phyloP scores from a whole-genome alignment of 2,329 filamentous ascomycete genomes.

The Plectosphaerella sp. region DNA sequence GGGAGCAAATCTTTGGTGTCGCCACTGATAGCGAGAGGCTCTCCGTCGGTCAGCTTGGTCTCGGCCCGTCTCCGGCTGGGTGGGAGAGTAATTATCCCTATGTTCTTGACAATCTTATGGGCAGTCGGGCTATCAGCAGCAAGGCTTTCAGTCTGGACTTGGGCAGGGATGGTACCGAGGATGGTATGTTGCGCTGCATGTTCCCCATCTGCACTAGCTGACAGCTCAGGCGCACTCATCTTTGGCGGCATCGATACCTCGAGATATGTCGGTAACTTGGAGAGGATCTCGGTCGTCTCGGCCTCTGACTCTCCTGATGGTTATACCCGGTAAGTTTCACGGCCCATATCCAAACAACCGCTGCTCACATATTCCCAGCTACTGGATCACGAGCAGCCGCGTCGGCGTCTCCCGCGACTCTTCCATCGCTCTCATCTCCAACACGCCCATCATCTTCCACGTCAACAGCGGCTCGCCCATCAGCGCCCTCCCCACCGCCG shows the following conservation, averaged over 20 bases:
- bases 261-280: neutral
- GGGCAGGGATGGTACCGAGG: neutral
- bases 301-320: constrained; percentile 21
- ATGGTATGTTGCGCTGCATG: neutral
- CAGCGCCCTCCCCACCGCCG: constrained; percentile 8
- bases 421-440: neutral
- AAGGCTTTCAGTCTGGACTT: constrained; percentile 19
- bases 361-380: neutral
- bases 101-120: constrained; percentile 27
- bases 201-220: neutral
- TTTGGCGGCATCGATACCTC: neutral
- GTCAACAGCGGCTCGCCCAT: constrained; percentile 11
- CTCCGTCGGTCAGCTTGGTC: constrained; percentile 27
- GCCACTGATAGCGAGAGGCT: constrained; percentile 23
- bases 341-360: accelerated
- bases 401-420: constrained; percentile 1
- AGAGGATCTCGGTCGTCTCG: neutral
- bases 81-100: constrained; percentile 28
- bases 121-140: constrained; percentile 30
- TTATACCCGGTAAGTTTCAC: constrained; percentile 16
- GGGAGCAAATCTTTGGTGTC: constrained; percentile 27
- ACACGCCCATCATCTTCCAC: constrained; percentile 4
- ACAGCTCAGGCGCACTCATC: neutral
- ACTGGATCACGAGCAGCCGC: constrained; percentile 7
- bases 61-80: constrained; percentile 24